Base-by-base conservation (phyloP, 83 land plant species). In the Thuja plicata region DNA sequence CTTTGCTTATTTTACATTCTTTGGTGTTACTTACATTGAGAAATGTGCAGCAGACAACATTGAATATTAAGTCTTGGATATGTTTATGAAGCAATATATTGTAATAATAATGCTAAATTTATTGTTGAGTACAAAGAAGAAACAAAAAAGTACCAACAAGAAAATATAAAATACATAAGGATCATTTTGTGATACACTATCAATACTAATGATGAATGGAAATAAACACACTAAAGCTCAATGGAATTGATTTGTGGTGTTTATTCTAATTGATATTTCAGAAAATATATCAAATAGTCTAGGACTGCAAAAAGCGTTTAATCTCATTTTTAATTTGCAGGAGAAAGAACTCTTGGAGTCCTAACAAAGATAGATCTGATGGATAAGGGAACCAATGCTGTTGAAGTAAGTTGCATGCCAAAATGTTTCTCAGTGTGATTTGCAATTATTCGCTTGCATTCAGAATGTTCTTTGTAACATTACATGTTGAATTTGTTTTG, bases 351-450 rank as follows among this genome's bases (percentile, higher is more conserved):
- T 13, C 95, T 94, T 91, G 98, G 98, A 34, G 98, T 96, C 55
- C 84, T 96, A 89, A 96, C 98, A 88, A 96, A 96, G 92, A 87
- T 96, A 19, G 97, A 96, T 88, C 90, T 96, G 70, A 96, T 96
- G 97, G 97, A 96, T 88, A 96, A 94, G 92, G 97, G 97, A 76
- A 93, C 94, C 91, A 91, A 96, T 91, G 98, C 98, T 45, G 89
- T 96, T 73, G 97, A 95, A 89, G 98, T 96, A 88, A 90, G 94
- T 55, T 34, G 24, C 62, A 5, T 84, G 55, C 34, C 54, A 30
- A 52, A 84, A 35, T 52, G 15, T 8, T 84, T 37, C 86, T 84
- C 52, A 8, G 62, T 15, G 10, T 3, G 15, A 15, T 15, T 52
- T 4, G 24, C 40, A 79, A 40, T 15, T 15, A 12, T 84, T 50